Conservation (phyloP, 768 basidiomycete species). For the Lactifluus pinguis region DNA sequence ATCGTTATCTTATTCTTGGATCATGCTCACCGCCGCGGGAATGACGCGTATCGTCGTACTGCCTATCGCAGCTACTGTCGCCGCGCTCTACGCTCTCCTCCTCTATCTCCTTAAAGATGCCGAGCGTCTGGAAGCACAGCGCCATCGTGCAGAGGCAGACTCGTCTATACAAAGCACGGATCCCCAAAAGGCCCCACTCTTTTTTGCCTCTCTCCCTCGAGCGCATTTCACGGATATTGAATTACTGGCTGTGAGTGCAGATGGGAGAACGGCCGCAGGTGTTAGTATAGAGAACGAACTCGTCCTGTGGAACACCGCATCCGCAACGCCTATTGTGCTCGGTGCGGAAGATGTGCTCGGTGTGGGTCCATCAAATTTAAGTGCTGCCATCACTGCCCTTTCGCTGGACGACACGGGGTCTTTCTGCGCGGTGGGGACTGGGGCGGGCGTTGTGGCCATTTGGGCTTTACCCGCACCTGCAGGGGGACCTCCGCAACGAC, state of each 20-base stretch:
- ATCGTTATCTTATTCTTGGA: conserved; percentile 33
- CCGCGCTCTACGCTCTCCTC: conserved; percentile 63
- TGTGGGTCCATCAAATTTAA: conserved; percentile 38
- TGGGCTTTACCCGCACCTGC: conserved; percentile 44
- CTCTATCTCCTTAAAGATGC: conserved; percentile 86
- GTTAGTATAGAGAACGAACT: conserved; percentile 77
- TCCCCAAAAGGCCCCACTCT: conserved; percentile 35
- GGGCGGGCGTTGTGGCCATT: conserved; percentile 51
- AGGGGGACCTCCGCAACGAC: conserved; percentile 34
- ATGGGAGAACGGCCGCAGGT: conserved; percentile 57
- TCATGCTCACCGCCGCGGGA: conserved; percentile 56
- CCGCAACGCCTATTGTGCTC: conserved; percentile 35
- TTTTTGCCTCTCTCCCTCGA: conserved; percentile 70
- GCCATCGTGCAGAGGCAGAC: conserved; percentile 46
- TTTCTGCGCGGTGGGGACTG: conserved; percentile 65
- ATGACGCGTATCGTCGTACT: conserved; percentile 73
- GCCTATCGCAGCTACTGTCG: conserved; percentile 74
- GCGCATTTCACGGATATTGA: conserved; percentile 77
- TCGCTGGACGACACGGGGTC: conserved; percentile 52
- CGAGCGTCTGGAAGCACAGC: conserved; percentile 82
- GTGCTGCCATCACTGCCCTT: conserved; percentile 48
- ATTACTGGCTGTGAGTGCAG: conserved; percentile 58
- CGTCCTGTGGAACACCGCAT: conserved; percentile 52
- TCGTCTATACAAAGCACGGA: conserved; percentile 24
- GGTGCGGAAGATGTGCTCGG: conserved; percentile 45